phyloP scores from a whole-genome alignment of 768 basidiomycete species.

The Mycena floridula region DNA sequence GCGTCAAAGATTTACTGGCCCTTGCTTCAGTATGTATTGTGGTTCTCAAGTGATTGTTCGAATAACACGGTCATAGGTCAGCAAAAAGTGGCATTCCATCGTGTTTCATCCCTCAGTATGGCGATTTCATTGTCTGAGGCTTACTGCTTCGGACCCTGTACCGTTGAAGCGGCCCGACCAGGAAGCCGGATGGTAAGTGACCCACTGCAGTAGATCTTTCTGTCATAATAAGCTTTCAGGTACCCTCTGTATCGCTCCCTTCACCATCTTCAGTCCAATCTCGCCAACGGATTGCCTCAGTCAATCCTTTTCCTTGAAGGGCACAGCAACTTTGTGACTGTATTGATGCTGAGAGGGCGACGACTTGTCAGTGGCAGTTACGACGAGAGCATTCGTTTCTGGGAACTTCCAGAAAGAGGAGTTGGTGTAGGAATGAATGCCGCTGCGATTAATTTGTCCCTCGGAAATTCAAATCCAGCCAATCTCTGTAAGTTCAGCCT shows the following conservation, averaged over 20 bases:
- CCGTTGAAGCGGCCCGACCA: slow-evolving; percentile 55
- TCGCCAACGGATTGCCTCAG: slow-evolving; percentile 70
- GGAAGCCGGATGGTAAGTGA: slow-evolving; percentile 78
- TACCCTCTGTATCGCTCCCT: slow-evolving; percentile 66
- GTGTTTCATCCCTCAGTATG: slow-evolving; percentile 67
- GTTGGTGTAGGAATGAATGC: slow-evolving; percentile 12
- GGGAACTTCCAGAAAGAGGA: slow-evolving; percentile 54
- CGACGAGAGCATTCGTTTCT: slow-evolving; percentile 89
- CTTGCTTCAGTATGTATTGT: slow-evolving; percentile 43
- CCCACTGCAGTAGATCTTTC: too few relatives aligned
- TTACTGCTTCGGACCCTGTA: slow-evolving; percentile 68
- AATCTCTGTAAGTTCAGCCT: not conserved
- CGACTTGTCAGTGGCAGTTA: slow-evolving; percentile 85
- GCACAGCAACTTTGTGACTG: slow-evolving; percentile 86
- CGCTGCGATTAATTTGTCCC: slow-evolving; percentile 7
- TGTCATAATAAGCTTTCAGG: too few relatives aligned
- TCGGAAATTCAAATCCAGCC: slow-evolving; percentile 1
- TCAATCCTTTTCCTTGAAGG: slow-evolving; percentile 72
- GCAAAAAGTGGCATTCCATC: slow-evolving; percentile 36
- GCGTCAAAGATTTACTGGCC: slow-evolving; percentile 55
- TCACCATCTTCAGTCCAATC: slow-evolving; percentile 83
- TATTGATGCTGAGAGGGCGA: slow-evolving; percentile 69
- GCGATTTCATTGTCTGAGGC: slow-evolving; percentile 67
- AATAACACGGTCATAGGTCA: slow-evolving; percentile 23
- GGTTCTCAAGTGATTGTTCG: slow-evolving; percentile 2